phyloP scores from a whole-genome alignment of 257 asterid species.

The Capsicum baccatum region DNA sequence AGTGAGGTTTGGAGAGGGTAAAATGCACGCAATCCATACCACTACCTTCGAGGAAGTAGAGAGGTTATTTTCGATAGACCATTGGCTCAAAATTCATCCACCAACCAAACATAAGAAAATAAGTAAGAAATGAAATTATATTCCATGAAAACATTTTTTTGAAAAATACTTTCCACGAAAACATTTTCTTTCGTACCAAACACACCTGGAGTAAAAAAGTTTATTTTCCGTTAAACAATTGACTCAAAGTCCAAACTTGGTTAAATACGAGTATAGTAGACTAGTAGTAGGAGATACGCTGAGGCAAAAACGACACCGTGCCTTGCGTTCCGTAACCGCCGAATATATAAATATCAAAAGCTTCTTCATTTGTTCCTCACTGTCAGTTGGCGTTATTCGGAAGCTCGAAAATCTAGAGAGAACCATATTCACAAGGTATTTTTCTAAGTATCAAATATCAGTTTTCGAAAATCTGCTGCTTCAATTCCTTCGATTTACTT shows the following conservation, averaged over 20 bases:
- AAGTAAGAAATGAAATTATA: too few relatives aligned
- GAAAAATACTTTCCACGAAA: too few relatives aligned
- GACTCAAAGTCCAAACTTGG: background rate
- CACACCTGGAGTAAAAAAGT: too few relatives aligned
- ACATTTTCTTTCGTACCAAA: too few relatives aligned
- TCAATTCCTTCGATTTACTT: background rate
- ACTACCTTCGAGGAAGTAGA: too few relatives aligned
- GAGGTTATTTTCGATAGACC: too few relatives aligned
- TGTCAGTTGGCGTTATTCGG: background rate
- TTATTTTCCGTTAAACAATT: background rate
- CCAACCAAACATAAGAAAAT: too few relatives aligned
- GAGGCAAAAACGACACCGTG: background rate
- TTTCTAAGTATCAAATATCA: background rate
- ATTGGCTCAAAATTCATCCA: too few relatives aligned
- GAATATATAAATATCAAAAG: slow-evolving; percentile 8
- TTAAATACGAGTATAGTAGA: background rate
- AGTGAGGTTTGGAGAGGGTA: too few relatives aligned
- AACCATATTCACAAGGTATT: slow-evolving; percentile 9
- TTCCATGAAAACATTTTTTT: too few relatives aligned
- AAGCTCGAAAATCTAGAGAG: slow-evolving; percentile 6
- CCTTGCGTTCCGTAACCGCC: background rate
- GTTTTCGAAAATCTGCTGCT: background rate
- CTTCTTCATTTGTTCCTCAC: background rate
- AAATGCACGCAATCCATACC: too few relatives aligned
- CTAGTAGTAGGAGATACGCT: background rate